Evolutionary conservation across 805 yeast species (phyloP), one percentile per base, ranked within the genome.

Genomic region (Grigorovia transvaalensis): DNA sequence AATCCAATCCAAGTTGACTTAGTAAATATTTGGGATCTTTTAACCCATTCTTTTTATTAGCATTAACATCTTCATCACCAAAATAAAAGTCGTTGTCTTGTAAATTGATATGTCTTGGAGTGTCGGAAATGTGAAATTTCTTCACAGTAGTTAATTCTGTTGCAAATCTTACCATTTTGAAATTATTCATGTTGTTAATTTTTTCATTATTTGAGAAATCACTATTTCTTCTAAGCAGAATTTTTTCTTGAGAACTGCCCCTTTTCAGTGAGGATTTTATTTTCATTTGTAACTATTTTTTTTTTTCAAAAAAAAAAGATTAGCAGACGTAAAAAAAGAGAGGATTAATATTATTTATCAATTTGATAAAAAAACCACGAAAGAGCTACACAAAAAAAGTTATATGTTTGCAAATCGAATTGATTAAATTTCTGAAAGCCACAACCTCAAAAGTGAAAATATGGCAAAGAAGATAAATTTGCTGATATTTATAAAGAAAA

Each of bases 141-240:
- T 83, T 83, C 51, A 84, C 77, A 44, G 80, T 80, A 49, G 80
- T 82, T 54, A 83, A 69, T 50, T 78, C 71, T 3, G 77, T 65
- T 0, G 89, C 86, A 65, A 83, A 83, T 50, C 87, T 70, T 38
- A 83, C 89, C 7, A 79, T 76, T 63, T 82, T 82, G 12, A 72
- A 71, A 42, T 18, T 33, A 23, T 33, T 33, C 38, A 33, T 33
- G 3, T 4, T 33, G 38, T 8, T 33, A 33, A 33, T 9, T 3
- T 33, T 33, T 33, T 33, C 15, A 33, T 33, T 33, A 5, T 33
- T 33, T 13, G 11, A 2, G 11, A 33, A 33, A 33, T 8, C 11
- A 33, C 8, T 13, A 33, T 33, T 33, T 33, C 38, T 13, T 33
- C 38, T 11, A 33, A 33, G 15, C 11, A 33, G 8, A 33, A 13